These are phyloP conservation scores for Psilocybe cyanescens DNA, from an alignment of 768 basidiomycete genomes.

Conservation along the genomic window DNA sequence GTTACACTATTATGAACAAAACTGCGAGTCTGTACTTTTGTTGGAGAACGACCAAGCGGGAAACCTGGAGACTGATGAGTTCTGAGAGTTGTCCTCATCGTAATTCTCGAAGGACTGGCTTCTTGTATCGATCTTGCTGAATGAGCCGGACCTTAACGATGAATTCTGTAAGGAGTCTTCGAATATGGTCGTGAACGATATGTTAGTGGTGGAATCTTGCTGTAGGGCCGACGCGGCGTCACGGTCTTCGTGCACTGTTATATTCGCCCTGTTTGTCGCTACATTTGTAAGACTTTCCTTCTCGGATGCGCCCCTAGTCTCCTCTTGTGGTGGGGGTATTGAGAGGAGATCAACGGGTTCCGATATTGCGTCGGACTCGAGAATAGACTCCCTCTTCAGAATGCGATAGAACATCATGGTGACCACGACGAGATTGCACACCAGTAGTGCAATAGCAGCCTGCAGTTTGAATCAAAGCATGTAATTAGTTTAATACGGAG, in stretches of 20 bases:
- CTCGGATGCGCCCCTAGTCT: neutral
- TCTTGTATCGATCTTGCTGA: neutral
- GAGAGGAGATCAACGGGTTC: too few relatives aligned
- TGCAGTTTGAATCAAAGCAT: neutral
- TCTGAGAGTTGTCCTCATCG: neutral
- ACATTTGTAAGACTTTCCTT: neutral
- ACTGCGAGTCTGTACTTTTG: neutral
- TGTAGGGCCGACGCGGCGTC: neutral
- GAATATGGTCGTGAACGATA: constrained; percentile 1
- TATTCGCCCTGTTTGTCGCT: neutral
- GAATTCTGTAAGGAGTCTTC: neutral
- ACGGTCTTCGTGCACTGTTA: neutral
- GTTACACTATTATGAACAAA: neutral
- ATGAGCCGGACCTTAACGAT: neutral
- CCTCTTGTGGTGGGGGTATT: neutral
- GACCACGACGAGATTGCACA: constrained; percentile 12
- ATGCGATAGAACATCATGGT: constrained; percentile 6
- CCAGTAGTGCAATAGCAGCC: constrained; percentile 8
- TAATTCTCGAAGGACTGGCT: neutral
- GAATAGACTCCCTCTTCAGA: neutral
- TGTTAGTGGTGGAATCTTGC: neutral
- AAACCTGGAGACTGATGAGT: neutral
- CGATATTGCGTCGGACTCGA: too few relatives aligned
- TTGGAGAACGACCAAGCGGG: neutral
- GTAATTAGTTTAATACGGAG: neutral